Conservation (phyloP, 345 rosid species). For the Murraya paniculata region DNA sequence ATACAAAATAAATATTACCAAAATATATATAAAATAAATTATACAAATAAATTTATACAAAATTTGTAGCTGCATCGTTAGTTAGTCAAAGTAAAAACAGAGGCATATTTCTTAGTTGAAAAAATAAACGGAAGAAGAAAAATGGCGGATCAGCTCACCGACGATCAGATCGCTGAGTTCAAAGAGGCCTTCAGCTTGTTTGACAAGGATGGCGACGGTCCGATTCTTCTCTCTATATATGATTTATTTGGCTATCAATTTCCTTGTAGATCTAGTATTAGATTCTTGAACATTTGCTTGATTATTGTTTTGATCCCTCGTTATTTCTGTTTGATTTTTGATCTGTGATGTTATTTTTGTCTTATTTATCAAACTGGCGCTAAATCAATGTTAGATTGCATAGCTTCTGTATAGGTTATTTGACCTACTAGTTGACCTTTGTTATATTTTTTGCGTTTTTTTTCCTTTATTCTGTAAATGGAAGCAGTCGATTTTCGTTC, state of each 20-base stretch:
- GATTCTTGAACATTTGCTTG: neutral
- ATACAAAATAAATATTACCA: too few relatives aligned
- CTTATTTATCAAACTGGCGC: too few relatives aligned
- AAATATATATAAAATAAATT: too few relatives aligned
- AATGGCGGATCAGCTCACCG: constrained; percentile 83
- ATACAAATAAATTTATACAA: too few relatives aligned
- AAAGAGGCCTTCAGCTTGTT: constrained; percentile 81
- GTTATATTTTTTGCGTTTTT: too few relatives aligned
- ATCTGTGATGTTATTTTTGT: neutral
- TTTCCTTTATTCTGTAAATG: too few relatives aligned
- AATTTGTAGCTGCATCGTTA: too few relatives aligned
- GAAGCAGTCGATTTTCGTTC: neutral
- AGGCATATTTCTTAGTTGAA: neutral
- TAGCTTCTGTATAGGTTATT: neutral
- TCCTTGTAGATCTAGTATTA: neutral
- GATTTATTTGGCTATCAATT: neutral
- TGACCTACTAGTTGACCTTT: neutral
- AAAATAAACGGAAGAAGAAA: neutral
- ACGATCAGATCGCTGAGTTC: constrained; percentile 82
- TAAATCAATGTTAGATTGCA: neutral
- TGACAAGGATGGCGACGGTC: constrained; percentile 89
- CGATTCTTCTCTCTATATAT: constrained; percentile 10
- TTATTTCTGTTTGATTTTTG: neutral
- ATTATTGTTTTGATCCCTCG: neutral
- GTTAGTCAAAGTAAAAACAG: too few relatives aligned